Base-by-base conservation (phyloP, 225 moss, liverwort and hornwort genomes). In the Marchantia polymorpha region DNA sequence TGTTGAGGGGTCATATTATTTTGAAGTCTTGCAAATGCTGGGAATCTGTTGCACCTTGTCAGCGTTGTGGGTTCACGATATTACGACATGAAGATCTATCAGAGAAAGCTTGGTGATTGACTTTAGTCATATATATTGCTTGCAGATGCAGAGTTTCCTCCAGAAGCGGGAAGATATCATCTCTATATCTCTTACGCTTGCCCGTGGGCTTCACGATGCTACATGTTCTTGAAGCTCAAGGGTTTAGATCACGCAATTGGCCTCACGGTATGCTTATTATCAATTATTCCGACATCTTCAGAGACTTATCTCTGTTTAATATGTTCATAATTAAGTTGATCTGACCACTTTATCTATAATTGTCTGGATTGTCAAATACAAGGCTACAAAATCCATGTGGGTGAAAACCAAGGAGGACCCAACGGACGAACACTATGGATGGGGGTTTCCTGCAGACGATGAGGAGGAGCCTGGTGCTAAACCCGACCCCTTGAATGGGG, bases 191-290 rank as follows among this genome's bases (percentile, higher is more conserved):
- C 87, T 23, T 84, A 84, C 29, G 87, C 87, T 0, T 87, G 87
- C 64, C 87, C 87, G 6, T 87, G 87, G 87, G 87, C 87, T n/a
- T 87, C 87, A 56, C 82, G 87, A 19, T 87, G 87, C 80, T 87
- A 87, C 61, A 23, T 84, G 69, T 87, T 87, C 63, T 17, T 84
- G 70, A 84, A 84, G 80, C 82, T 87, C 22, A 87, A 87, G 84
- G 87, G 87, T 54, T 77, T 87, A 73, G 87, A 87, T 69, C 80
- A 87, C 72, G 77, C 74, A 8, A 87, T 87, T 72, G 82, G 87
- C 73, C 73, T 84, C 54, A 87, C 87, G 66, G 87, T 87, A 78
- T 69, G 82, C 50, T 6, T 2, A 58, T 16, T 20, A 58, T 20
- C 58, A 58, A 15, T 64, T 64, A 23, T 15, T 20, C 26, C 20